Evolutionary conservation across 2,329 filamentous ascomycete genomes (phyloP).

Genomic region (Beauveria sp.): DNA sequence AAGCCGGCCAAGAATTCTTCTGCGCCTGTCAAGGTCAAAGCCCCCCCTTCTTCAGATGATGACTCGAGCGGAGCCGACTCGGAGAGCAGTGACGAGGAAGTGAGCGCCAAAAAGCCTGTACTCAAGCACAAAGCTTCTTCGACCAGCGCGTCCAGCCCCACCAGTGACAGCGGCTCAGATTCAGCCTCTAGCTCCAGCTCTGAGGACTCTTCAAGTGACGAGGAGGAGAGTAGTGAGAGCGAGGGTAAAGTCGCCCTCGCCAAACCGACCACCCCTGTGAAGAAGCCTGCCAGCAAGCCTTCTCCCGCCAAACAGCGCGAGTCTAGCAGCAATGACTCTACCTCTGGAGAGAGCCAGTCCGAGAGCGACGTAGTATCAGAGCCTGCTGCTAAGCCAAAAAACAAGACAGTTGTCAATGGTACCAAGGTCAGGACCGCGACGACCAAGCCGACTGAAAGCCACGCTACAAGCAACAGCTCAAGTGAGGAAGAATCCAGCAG

Average conservation of each 20-base stretch:
- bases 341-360: conserved; percentile 17
- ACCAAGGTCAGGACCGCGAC: conserved; percentile 2
- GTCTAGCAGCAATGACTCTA: conserved; percentile 20
- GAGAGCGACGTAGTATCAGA: conserved; percentile 20
- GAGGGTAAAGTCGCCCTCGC: conserved; percentile 7
- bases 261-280: not conserved
- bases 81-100: conserved; percentile 16
- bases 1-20: conserved; percentile 10
- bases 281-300: conserved; percentile 14
- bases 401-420: conserved; percentile 15
- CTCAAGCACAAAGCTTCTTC: conserved; percentile 20
- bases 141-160: conserved; percentile 13
- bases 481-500: not conserved
- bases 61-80: conserved; percentile 13
- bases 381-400: conserved; percentile 16
- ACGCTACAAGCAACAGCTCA: conserved; percentile 14
- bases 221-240: not conserved
- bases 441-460: conserved; percentile 14
- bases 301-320: conserved; percentile 15
- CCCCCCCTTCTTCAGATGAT: conserved; percentile 12
- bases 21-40: conserved; percentile 6
- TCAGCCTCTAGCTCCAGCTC: conserved; percentile 16
- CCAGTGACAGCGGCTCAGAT: conserved; percentile 12
- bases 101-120: conserved; percentile 20
- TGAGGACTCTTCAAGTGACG: not conserved